Evolutionary conservation across 2,329 filamentous ascomycete species (phyloP).

Genomic region (Arthrinium phaeospermum): DNA sequence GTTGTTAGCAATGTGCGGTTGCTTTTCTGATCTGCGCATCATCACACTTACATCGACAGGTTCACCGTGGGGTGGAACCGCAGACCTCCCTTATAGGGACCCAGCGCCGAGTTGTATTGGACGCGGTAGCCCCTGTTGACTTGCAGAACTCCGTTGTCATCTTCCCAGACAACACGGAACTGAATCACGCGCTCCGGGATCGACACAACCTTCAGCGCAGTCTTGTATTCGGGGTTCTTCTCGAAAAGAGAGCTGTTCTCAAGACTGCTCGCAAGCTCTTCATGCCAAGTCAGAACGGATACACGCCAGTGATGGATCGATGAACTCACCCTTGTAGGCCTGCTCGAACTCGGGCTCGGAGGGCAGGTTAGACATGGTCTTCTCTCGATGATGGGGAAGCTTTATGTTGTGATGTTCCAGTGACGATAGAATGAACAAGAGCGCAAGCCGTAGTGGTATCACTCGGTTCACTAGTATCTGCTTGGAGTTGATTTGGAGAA

Average conservation of each 20-base stretch:
- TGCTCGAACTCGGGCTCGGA: constrained; percentile 97
- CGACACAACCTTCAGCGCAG: constrained; percentile 83
- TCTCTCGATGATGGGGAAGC: neutral
- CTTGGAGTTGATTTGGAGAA: constrained; percentile 17
- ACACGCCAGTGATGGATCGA: constrained; percentile 13
- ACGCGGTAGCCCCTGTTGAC: constrained; percentile 96
- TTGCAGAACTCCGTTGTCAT: constrained; percentile 87
- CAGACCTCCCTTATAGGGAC: constrained; percentile 97
- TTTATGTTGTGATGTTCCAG: neutral
- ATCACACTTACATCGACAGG: constrained; percentile 60
- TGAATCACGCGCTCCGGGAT: constrained; percentile 96
- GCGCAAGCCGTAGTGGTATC: neutral
- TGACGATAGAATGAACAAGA: constrained; percentile 2
- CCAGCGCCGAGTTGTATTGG: constrained; percentile 97
- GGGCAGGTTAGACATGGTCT: constrained; percentile 79
- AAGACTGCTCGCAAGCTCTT: constrained; percentile 93
- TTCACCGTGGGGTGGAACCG: constrained; percentile 92
- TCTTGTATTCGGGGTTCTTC: constrained; percentile 93
- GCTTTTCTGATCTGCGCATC: neutral
- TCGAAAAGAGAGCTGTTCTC: constrained; percentile 92
- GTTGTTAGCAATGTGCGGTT: neutral
- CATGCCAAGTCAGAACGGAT: constrained; percentile 18
- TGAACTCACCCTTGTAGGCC: constrained; percentile 82
- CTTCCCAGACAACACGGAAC: constrained; percentile 97
- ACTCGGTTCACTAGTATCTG: neutral